phyloP scores from a whole-genome alignment of 441 rosid genomes.

The Raphanus hybrid region DNA sequence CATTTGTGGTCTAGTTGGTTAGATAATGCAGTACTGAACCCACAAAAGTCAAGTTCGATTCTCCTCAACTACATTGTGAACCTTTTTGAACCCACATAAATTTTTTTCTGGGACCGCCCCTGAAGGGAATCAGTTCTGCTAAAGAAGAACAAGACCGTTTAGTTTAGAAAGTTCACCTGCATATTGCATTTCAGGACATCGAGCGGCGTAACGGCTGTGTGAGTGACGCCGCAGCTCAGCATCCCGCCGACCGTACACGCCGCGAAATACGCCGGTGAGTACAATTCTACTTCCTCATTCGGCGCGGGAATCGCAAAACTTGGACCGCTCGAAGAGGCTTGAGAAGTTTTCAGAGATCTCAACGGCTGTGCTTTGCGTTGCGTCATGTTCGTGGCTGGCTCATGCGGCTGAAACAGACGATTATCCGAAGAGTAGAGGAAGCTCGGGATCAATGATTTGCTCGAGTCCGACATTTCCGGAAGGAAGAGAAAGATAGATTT shows the following conservation, averaged over 20 bases:
- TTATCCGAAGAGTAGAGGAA: constrained; percentile 54
- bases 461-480: constrained; percentile 50
- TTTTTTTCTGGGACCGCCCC: too few species aligned
- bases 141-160: not conserved
- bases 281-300: constrained; percentile 61
- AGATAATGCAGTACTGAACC: too few species aligned
- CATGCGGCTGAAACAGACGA: constrained; percentile 35
- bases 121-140: not conserved
- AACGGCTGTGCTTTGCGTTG: constrained; percentile 15
- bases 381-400: constrained; percentile 25
- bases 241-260: constrained; percentile 71
- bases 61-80: too few species aligned
- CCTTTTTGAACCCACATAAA: too few species aligned
- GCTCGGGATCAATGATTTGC: constrained; percentile 55
- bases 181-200: constrained; percentile 84
- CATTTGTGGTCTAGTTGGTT: too few species aligned
- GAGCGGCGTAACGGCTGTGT: constrained; percentile 72
- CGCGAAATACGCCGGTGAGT: constrained; percentile 65
- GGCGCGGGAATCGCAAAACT: constrained; percentile 54
- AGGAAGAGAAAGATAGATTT: not conserved
- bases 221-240: constrained; percentile 69
- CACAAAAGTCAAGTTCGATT: too few species aligned
- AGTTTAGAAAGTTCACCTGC: constrained; percentile 55
- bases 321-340: constrained; percentile 15
- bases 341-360: constrained; percentile 16